phyloP scores from a whole-genome alignment of 2,329 filamentous ascomycete species.

The Sarocladium strictum region DNA sequence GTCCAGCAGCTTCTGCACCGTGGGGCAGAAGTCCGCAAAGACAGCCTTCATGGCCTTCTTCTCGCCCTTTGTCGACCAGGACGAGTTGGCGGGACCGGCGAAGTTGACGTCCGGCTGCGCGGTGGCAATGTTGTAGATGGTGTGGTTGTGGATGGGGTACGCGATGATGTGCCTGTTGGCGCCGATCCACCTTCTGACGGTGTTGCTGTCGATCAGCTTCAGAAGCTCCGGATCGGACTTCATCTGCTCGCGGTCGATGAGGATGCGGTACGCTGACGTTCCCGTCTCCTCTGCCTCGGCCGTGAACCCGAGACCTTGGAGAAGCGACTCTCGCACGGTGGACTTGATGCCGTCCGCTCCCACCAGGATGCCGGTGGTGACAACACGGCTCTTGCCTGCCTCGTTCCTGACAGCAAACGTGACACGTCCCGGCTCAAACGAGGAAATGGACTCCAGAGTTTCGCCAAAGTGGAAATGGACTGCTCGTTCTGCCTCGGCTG shows the following conservation, averaged over 20 bases:
- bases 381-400: slow-evolving; percentile 40
- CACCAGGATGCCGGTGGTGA: slow-evolving; percentile 44
- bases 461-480: slow-evolving; percentile 66
- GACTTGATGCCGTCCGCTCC: slow-evolving; percentile 51
- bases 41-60: slow-evolving; percentile 55
- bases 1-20: slow-evolving; percentile 53
- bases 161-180: slow-evolving; percentile 61
- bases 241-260: slow-evolving; percentile 53
- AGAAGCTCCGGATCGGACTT: slow-evolving; percentile 59
- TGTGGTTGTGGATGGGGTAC: slow-evolving; percentile 57
- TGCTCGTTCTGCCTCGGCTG: slow-evolving; percentile 55
- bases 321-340: slow-evolving; percentile 40
- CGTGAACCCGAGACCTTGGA: slow-evolving; percentile 43
- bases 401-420: slow-evolving; percentile 53
- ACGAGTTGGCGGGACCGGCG: slow-evolving; percentile 37
- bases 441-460: slow-evolving; percentile 45
- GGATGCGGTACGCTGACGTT: slow-evolving; percentile 48
- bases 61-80: slow-evolving; percentile 57
- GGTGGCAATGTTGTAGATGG: slow-evolving; percentile 61
- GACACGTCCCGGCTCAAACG: slow-evolving; percentile 49
- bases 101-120: slow-evolving; percentile 56
- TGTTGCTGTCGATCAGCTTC: slow-evolving; percentile 48
- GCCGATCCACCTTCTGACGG: slow-evolving; percentile 60
- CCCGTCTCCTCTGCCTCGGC: slow-evolving; percentile 41
- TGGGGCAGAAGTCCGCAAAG: slow-evolving; percentile 55